phyloP scores from a whole-genome alignment of 2,329 filamentous ascomycete genomes.

The Exophiala xenobiotica region DNA sequence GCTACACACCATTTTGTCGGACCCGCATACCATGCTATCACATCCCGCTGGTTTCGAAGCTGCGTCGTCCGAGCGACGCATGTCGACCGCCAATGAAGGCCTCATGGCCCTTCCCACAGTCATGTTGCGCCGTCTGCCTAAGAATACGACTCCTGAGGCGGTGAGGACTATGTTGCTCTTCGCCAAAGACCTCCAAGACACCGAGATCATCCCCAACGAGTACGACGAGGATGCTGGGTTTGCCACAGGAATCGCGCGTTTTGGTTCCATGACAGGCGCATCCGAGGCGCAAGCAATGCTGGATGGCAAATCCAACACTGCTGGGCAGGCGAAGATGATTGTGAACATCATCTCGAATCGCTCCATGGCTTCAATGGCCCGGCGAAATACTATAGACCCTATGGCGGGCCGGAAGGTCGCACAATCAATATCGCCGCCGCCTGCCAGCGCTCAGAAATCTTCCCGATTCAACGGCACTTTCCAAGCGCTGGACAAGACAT shows the following conservation, averaged over 20 bases:
- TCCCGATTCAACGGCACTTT: slow-evolving; percentile 63
- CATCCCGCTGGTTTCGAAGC: slow-evolving; percentile 19
- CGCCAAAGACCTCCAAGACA: slow-evolving; percentile 61
- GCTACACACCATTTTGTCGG: slow-evolving; percentile 16
- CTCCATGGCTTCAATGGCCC: slow-evolving; percentile 35
- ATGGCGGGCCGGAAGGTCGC: slow-evolving; percentile 38
- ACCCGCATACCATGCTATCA: slow-evolving; percentile 15
- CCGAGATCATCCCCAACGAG: slow-evolving; percentile 57
- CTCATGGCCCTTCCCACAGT: slow-evolving; percentile 40
- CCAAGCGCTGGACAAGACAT: slow-evolving; percentile 58
- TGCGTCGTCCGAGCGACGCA: slow-evolving; percentile 23
- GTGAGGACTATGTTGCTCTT: slow-evolving; percentile 65
- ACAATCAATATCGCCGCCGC: slow-evolving; percentile 33
- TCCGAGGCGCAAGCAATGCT: slow-evolving; percentile 60
- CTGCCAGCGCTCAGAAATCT: slow-evolving; percentile 49
- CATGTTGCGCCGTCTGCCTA: slow-evolving; percentile 60
- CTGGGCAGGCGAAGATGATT: slow-evolving; percentile 59
- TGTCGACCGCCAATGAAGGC: slow-evolving; percentile 30
- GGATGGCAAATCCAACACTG: slow-evolving; percentile 61
- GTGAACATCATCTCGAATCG: slow-evolving; percentile 52
- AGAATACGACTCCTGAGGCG: slow-evolving; percentile 57
- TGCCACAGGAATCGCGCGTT: slow-evolving; percentile 58
- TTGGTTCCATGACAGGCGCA: slow-evolving; percentile 57
- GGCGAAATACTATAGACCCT: slow-evolving; percentile 57
- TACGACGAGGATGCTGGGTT: slow-evolving; percentile 58